Percentiles rank a stretch among this genome's conserved stretches.
These are phyloP conservation scores for Afroboletus lepidellus DNA, from an alignment of 1,284 basidiomycete genomes.

Conservation along the genomic window DNA sequence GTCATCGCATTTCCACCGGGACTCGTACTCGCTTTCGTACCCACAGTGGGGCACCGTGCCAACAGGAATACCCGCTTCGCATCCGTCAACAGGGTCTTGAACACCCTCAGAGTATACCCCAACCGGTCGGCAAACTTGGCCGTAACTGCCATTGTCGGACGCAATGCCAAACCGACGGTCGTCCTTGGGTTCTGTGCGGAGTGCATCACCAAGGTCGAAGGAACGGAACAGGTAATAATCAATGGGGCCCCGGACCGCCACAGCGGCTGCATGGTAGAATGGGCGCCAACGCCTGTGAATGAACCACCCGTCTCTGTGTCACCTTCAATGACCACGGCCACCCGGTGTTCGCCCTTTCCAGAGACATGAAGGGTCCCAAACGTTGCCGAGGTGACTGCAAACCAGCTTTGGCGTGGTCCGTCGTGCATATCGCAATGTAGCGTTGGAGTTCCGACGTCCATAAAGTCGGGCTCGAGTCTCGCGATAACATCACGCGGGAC, in stretches of 20 bases:
- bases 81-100: constrained; percentile 32
- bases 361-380: constrained; percentile 36
- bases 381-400: constrained; percentile 36
- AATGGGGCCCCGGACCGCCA: constrained; percentile 36
- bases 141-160: constrained; percentile 16
- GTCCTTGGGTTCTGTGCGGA: constrained; percentile 13
- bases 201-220: constrained; percentile 33
- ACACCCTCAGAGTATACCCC: constrained; percentile 30
- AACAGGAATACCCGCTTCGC: constrained; percentile 34
- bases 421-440: constrained; percentile 37
- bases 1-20: neutral
- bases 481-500: constrained; percentile 25
- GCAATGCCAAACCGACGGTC: constrained; percentile 32
- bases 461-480: constrained; percentile 19
- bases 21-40: neutral
- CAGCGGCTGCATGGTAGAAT: neutral
- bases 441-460: constrained; percentile 33
- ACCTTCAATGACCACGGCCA: constrained; percentile 34
- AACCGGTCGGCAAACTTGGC: constrained; percentile 17
- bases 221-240: constrained; percentile 39
- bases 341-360: constrained; percentile 19
- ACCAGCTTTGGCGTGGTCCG: constrained; percentile 29
- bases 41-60: constrained; percentile 8
- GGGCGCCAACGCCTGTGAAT: too few relatives aligned
- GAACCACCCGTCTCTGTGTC: neutral